Conservation (phyloP, 371 early-diverging fungal species). For the Homolaphlyctis polyrhiza region DNA sequence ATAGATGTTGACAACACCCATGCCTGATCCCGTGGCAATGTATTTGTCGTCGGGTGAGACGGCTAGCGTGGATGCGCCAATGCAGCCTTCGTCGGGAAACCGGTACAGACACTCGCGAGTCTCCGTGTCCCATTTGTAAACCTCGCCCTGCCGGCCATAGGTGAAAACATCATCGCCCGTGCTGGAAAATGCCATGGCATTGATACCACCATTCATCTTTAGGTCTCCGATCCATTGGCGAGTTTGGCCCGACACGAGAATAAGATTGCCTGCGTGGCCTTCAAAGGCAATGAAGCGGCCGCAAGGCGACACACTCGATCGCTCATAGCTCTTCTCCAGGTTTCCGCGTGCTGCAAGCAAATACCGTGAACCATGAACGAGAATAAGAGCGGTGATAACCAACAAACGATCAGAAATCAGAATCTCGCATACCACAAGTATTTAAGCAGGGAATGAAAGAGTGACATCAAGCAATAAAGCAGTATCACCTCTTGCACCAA, state of each 20-base stretch:
- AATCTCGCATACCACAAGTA: too few relatives aligned
- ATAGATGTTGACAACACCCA: conserved; percentile 89
- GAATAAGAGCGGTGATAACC: background rate
- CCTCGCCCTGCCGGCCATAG: conserved; percentile 39
- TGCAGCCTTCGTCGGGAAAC: conserved; percentile 78
- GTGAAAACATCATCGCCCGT: conserved; percentile 32
- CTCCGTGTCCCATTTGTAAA: conserved; percentile 42
- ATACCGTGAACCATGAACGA: background rate
- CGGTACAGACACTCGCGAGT: conserved; percentile 46
- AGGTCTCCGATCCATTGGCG: conserved; percentile 80
- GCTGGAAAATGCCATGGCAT: conserved; percentile 35
- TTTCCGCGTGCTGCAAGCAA: too few relatives aligned
- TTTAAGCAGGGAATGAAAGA: background rate
- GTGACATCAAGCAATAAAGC: too few relatives aligned
- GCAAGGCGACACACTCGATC: conserved; percentile 28
- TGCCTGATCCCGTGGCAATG: conserved; percentile 75
- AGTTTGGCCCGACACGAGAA: conserved; percentile 67
- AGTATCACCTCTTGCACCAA: conserved; percentile 7
- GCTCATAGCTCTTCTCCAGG: conserved; percentile 31
- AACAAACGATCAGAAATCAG: too few relatives aligned
- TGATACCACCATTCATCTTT: conserved; percentile 78
- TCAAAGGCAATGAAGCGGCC: conserved; percentile 60
- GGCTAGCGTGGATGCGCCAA: conserved; percentile 62
- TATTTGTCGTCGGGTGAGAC: conserved; percentile 71
- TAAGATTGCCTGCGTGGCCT: conserved; percentile 73